Evolutionary conservation across 257 asterid genomes (phyloP).

Genomic region (Ocimum tenuiflorum): DNA sequence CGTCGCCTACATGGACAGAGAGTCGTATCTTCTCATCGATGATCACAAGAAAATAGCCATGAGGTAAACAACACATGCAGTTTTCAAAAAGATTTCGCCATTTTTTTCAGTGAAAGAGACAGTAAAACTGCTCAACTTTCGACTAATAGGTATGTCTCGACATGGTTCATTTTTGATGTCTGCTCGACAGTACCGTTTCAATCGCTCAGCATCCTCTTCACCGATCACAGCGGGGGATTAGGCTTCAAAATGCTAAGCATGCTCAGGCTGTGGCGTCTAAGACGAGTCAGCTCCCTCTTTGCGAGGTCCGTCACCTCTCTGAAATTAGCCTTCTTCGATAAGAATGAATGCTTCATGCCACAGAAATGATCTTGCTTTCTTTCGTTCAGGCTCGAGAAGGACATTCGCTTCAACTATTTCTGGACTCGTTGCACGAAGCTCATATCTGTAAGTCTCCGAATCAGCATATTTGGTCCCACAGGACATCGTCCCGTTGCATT

Average conservation of each 20-base stretch:
- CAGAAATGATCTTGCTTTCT: background rate
- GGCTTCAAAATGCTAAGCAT: conserved; percentile 67
- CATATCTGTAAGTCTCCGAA: conserved; percentile 60
- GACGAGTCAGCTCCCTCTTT: conserved; percentile 80
- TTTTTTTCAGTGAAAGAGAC: no score
- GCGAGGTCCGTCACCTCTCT: no score
- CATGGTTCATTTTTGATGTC: conserved; percentile 76
- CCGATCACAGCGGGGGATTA: conserved; percentile 57
- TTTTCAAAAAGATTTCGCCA: no score
- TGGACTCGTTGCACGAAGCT: conserved; percentile 86
- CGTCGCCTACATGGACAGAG: conserved; percentile 68
- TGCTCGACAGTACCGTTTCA: conserved; percentile 79
- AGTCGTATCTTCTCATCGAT: conserved; percentile 64
- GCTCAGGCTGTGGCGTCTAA: conserved; percentile 93
- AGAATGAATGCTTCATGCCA: background rate
- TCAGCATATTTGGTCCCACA: no score
- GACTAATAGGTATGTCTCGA: conserved; percentile 70
- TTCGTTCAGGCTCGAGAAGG: conserved; percentile 73
- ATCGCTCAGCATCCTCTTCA: conserved; percentile 57
- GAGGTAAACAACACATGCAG: no score
- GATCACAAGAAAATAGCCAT: conserved; percentile 54
- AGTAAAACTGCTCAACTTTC: background rate
- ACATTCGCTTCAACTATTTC: conserved; percentile 83
- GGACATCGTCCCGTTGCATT: no score
- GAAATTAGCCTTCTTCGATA: background rate